phyloP scores from a whole-genome alignment of 106 monocot species.

The Alisma plantagoaquatica region DNA sequence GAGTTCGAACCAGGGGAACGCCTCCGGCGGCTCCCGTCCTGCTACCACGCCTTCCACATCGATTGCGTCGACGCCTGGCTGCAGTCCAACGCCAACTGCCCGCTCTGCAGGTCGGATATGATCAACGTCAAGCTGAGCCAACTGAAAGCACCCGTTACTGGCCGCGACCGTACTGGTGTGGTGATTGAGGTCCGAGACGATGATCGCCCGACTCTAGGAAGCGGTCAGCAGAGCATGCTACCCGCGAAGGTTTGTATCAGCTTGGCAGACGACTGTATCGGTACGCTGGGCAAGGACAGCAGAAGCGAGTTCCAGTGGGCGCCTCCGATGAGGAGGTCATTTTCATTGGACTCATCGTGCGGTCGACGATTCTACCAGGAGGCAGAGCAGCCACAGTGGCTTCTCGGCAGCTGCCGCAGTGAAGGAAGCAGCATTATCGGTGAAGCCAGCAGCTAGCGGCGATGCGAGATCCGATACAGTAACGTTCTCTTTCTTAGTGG shows the following conservation, averaged over 20 bases:
- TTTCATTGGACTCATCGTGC: slow-evolving; percentile 39
- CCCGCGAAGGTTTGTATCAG: slow-evolving; percentile 9
- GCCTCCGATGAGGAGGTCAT: slow-evolving; percentile 40
- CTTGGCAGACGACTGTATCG: slow-evolving; percentile 48
- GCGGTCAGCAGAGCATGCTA: background rate
- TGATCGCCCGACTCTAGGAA: background rate
- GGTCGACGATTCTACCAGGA: slow-evolving; percentile 25
- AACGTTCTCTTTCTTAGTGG: too few species aligned
- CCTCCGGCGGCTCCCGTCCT: slow-evolving; percentile 13
- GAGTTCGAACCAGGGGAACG: slow-evolving; percentile 14
- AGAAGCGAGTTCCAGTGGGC: slow-evolving; percentile 20
- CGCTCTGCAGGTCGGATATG: slow-evolving; percentile 14
- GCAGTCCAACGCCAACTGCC: slow-evolving; percentile 19
- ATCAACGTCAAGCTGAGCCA: background rate
- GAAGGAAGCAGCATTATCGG: slow-evolving; percentile 1
- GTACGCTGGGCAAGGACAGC: slow-evolving; percentile 16
- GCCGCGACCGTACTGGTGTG: too few species aligned
- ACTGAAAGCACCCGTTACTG: background rate
- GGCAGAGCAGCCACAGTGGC: slow-evolving; percentile 24
- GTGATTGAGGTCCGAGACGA: slow-evolving; percentile 10
- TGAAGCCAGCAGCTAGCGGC: too few species aligned
- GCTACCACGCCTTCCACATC: slow-evolving; percentile 18
- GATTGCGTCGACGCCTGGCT: slow-evolving; percentile 25
- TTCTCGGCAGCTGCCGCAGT: background rate
- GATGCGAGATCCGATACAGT: too few species aligned